phyloP scores from a whole-genome alignment of 805 yeast genomes.

The Ogataea trehalophila region DNA sequence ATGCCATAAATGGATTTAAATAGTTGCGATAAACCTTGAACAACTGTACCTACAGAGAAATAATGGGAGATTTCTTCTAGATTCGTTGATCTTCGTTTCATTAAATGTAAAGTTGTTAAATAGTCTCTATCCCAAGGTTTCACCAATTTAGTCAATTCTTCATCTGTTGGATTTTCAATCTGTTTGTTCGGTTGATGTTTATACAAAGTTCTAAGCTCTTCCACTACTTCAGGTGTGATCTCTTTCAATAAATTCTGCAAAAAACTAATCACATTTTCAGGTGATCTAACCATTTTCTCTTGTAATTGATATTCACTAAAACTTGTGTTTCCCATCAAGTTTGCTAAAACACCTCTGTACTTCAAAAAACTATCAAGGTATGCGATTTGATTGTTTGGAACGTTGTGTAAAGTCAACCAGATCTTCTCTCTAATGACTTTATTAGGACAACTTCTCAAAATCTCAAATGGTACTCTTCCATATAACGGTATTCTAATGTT shows the following conservation, averaged over 20 bases:
- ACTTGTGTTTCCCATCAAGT: slow-evolving; percentile 62
- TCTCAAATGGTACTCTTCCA: slow-evolving; percentile 60
- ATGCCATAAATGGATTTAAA: slow-evolving; percentile 75
- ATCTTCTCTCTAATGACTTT: slow-evolving; percentile 56
- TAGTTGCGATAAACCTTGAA: slow-evolving; percentile 73
- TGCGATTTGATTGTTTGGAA: slow-evolving; percentile 56
- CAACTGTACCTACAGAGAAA: slow-evolving; percentile 80
- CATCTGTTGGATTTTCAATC: slow-evolving; percentile 26
- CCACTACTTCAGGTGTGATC: slow-evolving; percentile 48
- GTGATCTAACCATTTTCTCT: slow-evolving; percentile 85
- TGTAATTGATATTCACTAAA: slow-evolving; percentile 77
- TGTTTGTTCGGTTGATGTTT: slow-evolving; percentile 14
- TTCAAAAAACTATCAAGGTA: slow-evolving; percentile 55
- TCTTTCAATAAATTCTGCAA: slow-evolving; percentile 52
- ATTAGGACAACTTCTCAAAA: slow-evolving; percentile 54
- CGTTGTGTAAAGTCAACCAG: slow-evolving; percentile 72
- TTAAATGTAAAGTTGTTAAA: slow-evolving; percentile 26
- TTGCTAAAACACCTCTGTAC: slow-evolving; percentile 66
- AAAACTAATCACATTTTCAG: slow-evolving; percentile 70
- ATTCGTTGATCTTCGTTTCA: slow-evolving; percentile 33
- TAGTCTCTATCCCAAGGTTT: slow-evolving; percentile 94
- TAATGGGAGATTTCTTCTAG: slow-evolving; percentile 55
- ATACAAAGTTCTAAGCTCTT: slow-evolving; percentile 52
- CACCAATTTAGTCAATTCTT: slow-evolving; percentile 41
- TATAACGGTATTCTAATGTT: slow-evolving; percentile 48